Conservation (phyloP, 192 early-diverging fungal species). For the Backusella circina region DNA sequence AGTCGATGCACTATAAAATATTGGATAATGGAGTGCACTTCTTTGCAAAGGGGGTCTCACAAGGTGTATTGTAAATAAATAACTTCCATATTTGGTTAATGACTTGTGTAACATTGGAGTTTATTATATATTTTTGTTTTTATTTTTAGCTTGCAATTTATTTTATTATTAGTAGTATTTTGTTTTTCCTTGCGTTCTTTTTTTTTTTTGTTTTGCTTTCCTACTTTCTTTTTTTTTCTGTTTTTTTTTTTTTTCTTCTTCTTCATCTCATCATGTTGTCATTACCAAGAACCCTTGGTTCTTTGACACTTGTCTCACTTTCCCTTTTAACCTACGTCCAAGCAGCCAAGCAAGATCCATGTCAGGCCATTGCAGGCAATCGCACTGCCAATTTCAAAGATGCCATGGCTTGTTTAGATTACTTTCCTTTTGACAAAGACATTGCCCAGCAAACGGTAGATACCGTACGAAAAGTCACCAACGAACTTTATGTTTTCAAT, state of each 20-base stretch:
- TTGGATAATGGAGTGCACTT: conserved; percentile 58
- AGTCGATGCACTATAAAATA: conserved; percentile 54
- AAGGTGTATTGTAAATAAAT: conserved; percentile 41
- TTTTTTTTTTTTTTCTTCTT: not conserved
- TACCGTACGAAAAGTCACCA: conserved; percentile 26
- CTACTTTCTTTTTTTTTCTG: conserved; percentile 6
- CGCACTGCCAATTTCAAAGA: conserved; percentile 24
- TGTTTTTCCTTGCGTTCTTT: not conserved
- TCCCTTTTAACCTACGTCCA: not conserved
- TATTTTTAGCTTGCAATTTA: conserved; percentile 8
- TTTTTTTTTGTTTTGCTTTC: not conserved
- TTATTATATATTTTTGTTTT: not conserved
- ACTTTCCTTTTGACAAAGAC: conserved; percentile 28
- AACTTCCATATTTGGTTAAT: not conserved
- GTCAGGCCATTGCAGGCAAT: conserved; percentile 27
- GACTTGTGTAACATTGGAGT: not conserved
- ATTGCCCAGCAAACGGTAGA: conserved; percentile 30
- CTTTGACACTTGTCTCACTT: conserved; percentile 1
- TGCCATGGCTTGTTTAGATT: conserved; percentile 33
- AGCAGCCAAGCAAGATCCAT: conserved; percentile 16
- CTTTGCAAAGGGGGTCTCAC: conserved; percentile 56
- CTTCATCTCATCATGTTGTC: conserved; percentile 1
- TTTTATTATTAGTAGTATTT: not conserved
- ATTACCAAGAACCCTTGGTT: conserved; percentile 2
- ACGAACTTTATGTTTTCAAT: conserved; percentile 34